These are phyloP conservation scores for Phytophthora boehmeriae DNA, from an alignment of 352 stramenopile genomes.

Conservation along the genomic window DNA sequence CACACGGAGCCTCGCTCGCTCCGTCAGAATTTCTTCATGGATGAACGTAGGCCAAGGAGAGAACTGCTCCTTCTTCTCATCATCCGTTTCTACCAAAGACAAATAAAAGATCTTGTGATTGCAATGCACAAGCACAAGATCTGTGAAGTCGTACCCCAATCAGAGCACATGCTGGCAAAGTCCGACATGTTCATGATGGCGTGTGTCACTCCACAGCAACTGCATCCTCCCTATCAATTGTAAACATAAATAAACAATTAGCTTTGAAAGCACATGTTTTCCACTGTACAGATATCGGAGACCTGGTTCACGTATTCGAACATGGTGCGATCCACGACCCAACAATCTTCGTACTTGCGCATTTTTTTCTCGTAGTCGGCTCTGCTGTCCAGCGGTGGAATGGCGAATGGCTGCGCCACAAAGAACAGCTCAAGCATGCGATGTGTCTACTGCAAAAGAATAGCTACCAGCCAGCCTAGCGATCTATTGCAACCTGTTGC, in stretches of 20 bases:
- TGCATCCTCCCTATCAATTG: slow-evolving; percentile 75
- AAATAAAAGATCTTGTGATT: background rate
- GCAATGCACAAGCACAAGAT: background rate
- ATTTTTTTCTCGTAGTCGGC: slow-evolving; percentile 12
- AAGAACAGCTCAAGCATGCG: slow-evolving; percentile 11
- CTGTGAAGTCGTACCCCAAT: slow-evolving; percentile 60
- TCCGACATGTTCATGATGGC: slow-evolving; percentile 84
- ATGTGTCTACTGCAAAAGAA: slow-evolving; percentile 2
- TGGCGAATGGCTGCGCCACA: slow-evolving; percentile 19
- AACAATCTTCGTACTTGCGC: slow-evolving; percentile 79
- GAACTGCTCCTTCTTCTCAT: slow-evolving; percentile 88
- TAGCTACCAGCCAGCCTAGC: background rate
- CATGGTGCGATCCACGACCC: slow-evolving; percentile 94
- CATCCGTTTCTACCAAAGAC: slow-evolving; percentile 86
- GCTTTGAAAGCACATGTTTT: background rate
- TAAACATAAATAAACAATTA: background rate
- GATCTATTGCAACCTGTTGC: background rate
- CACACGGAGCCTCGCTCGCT: slow-evolving; percentile 88
- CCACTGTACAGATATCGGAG: background rate
- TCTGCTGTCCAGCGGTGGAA: slow-evolving; percentile 16
- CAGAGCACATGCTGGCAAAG: slow-evolving; percentile 90
- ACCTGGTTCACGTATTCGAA: slow-evolving; percentile 94
- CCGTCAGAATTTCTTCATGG: slow-evolving; percentile 92
- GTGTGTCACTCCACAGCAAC: slow-evolving; percentile 91
- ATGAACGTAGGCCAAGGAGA: slow-evolving; percentile 90